phyloP scores from a whole-genome alignment of 495 filamentous ascomycete species.

The Xylaria bambusicola region DNA sequence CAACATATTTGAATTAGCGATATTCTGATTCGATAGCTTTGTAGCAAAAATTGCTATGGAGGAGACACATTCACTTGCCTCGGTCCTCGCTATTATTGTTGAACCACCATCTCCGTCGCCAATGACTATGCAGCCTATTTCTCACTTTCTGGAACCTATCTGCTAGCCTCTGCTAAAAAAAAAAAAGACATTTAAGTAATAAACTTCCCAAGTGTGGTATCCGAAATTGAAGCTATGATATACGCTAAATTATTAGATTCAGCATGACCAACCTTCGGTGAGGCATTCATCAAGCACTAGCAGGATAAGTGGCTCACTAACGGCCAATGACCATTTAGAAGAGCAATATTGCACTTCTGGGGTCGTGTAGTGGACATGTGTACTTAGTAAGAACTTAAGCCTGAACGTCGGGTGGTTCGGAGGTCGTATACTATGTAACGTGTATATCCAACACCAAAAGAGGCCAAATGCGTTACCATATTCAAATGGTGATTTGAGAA shows the following conservation, averaged over 20 bases:
- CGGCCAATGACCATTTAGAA: background rate
- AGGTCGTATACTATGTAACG: no score
- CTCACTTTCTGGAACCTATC: no score
- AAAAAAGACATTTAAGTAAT: background rate
- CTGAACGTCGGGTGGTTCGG: no score
- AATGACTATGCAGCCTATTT: no score
- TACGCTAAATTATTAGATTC: background rate
- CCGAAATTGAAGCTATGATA: background rate
- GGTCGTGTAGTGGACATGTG: background rate
- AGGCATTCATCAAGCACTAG: background rate
- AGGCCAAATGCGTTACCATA: background rate
- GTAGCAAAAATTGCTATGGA: background rate
- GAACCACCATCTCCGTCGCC: no score
- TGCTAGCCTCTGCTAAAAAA: no score
- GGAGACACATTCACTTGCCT: background rate
- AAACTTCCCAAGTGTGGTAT: background rate
- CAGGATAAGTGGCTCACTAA: background rate
- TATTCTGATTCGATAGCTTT: no score
- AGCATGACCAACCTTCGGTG: constrained; percentile 3
- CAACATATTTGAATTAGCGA: no score
- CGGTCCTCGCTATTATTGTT: background rate
- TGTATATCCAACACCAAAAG: no score
- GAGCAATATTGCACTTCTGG: constrained; percentile 6
- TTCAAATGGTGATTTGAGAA: background rate
- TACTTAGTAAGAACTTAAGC: no score